Base-by-base conservation (phyloP, 108 stramenopile genomes). In the Cafeteria roenbergensis region DNA sequence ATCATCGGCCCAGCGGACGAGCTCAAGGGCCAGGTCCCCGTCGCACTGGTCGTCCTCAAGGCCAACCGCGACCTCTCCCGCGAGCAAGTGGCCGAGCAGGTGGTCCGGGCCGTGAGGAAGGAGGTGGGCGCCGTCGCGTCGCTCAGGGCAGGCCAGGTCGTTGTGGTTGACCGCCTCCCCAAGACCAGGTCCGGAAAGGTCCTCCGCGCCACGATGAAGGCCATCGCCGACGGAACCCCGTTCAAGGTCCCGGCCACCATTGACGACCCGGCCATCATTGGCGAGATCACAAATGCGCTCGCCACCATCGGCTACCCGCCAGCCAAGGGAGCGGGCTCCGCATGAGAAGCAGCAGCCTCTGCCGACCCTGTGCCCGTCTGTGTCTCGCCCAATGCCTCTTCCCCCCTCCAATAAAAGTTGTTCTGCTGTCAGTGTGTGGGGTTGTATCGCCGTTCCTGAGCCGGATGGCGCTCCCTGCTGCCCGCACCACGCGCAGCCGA, bases 181-280 rank as follows among this genome's bases (percentile, higher is more conserved):
- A 88, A 88, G 68, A 88, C 87, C 0, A 70, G 87, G 31, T 81
- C 80, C 17, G 87, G 87, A 34, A 88, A 86, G 70, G 75, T 80
- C 27, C 63, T 86, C 29, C 73, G 87, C 25, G 74, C 73, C 22
- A 79, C 78, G 25, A 82, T 88, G 80, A 34, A 75, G 17, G 76
- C 83, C 50, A 83, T 88, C 42, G 85, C 84, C 22, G 77, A 86
- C 57, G 82, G 76, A 9, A 72, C 81, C 38, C 55, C 66, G 17
- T 80, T 79, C 69, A 66, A 48, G 17, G 65, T 88, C 1, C 83
- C 87, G 26, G 82, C 81, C 29, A 88, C 87, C 20, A 83, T 86
- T 27, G 87, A 88, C 33, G 85, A 88, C 59, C 37, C 80, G 32
- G 78, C 67, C 17, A 78, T 86, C 21, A 69, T 86, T 21, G 75